Evolutionary conservation across 2,329 filamentous ascomycete species (phyloP).

Genomic region (Paracoccidioides lutzii): DNA sequence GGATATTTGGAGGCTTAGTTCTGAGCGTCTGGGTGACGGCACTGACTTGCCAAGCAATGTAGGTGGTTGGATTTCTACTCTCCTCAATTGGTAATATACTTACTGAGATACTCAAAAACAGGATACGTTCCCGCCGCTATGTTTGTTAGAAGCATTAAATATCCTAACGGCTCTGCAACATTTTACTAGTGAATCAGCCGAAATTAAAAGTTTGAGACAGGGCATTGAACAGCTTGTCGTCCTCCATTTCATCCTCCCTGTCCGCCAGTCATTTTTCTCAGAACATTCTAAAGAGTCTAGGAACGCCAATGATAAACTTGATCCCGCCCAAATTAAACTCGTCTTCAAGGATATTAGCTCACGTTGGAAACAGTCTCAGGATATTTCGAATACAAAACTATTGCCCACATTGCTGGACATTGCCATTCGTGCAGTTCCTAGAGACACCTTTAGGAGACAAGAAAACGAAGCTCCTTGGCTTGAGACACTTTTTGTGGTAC

Average conservation of each 20-base stretch:
- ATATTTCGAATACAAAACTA: constrained; percentile 16
- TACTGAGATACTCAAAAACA: background rate
- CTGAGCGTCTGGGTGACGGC: constrained; percentile 21
- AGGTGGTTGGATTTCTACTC: constrained; percentile 7
- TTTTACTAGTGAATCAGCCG: background rate
- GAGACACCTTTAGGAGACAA: constrained; percentile 31
- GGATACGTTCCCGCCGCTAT: constrained; percentile 18
- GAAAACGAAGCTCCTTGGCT: constrained; percentile 38
- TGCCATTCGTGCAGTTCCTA: constrained; percentile 33
- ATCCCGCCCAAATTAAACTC: constrained; percentile 23
- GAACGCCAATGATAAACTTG: constrained; percentile 22
- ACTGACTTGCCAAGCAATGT: constrained; percentile 26
- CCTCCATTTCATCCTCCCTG: constrained; percentile 30
- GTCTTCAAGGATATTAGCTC: constrained; percentile 26
- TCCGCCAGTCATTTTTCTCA: constrained; percentile 26
- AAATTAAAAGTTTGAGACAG: constrained; percentile 4
- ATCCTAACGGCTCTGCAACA: background rate
- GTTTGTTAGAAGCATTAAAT: constrained; percentile 12
- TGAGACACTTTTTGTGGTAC: constrained; percentile 34
- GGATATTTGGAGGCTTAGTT: constrained; percentile 28
- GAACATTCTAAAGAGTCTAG: constrained; percentile 16
- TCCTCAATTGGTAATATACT: background rate
- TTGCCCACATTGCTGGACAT: constrained; percentile 34
- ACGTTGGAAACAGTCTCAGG: constrained; percentile 18
- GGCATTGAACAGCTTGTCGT: constrained; percentile 26